Conservation (phyloP, 2,329 filamentous ascomycete genomes). For the Metarhizium guizhouense region DNA sequence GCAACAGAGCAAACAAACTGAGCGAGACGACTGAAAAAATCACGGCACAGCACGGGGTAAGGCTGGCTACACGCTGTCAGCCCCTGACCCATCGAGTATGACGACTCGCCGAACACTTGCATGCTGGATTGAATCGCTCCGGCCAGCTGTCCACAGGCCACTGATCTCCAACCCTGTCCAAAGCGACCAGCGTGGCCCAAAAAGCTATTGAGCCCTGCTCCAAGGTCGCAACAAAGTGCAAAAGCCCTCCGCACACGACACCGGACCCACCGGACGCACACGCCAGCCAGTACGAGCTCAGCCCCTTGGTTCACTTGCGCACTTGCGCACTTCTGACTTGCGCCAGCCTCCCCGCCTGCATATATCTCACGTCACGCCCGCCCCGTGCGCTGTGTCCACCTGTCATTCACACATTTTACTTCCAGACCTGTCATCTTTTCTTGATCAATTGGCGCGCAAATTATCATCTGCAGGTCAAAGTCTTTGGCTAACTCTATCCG, state of each 20-base stretch:
- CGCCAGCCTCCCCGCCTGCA: constrained; percentile 13
- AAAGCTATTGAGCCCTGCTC: not conserved
- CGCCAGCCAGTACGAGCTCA: constrained; percentile 1
- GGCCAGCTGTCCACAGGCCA: not conserved
- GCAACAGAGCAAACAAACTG: not conserved
- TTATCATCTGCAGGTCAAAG: not conserved
- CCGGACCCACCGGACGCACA: constrained; percentile 4
- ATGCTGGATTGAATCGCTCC: not conserved
- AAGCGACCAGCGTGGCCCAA: not conserved
- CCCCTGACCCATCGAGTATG: not conserved
- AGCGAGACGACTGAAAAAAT: not conserved
- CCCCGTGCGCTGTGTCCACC: constrained; percentile 8
- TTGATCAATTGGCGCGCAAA: constrained; percentile 6
- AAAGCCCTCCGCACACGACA: constrained; percentile 4
- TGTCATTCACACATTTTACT: constrained; percentile 10
- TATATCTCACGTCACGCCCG: constrained; percentile 15
- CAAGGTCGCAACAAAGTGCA: constrained; percentile 1
- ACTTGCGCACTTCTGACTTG: not conserved
- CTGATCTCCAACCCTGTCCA: not conserved
- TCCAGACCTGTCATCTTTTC: not conserved
- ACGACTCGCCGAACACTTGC: not conserved
- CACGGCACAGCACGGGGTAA: not conserved
- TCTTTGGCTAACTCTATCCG: constrained; percentile 9
- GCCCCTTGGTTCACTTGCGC: not conserved
- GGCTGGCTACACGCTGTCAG: not conserved